Conservation (phyloP, 805 yeast species). For the Cyberlindnera nakhonratchasimensis region DNA sequence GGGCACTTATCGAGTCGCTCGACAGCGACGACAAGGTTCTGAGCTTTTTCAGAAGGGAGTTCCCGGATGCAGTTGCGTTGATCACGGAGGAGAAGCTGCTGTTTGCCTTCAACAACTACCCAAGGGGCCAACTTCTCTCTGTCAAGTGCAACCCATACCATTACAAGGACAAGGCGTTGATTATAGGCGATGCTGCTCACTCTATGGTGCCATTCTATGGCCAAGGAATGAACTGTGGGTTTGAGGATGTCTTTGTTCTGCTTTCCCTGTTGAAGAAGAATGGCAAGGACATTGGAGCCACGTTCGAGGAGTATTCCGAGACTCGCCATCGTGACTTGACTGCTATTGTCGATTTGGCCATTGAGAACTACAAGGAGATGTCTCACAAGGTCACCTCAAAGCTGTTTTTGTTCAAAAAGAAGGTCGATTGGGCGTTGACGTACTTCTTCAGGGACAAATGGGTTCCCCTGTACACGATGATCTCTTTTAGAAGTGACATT, state of each 20-base stretch:
- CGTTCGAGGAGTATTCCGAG: constrained; percentile 17
- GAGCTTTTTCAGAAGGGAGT: constrained; percentile 54
- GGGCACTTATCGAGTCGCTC: constrained; percentile 57
- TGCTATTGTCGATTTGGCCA: constrained; percentile 75
- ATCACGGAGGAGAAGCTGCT: constrained; percentile 58
- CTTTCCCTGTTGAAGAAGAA: constrained; percentile 35
- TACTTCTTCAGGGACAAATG: constrained; percentile 56
- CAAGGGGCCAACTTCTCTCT: constrained; percentile 76
- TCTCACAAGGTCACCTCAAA: constrained; percentile 68
- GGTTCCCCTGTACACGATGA: constrained; percentile 91
- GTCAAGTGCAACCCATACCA: constrained; percentile 70
- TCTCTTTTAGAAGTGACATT: constrained; percentile 81
- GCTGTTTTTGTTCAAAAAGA: constrained; percentile 60
- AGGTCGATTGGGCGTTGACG: constrained; percentile 63
- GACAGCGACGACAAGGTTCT: constrained; percentile 41
- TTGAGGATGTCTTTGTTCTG: constrained; percentile 79
- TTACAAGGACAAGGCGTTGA: constrained; percentile 53
- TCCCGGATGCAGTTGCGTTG: constrained; percentile 69
- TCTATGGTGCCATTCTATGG: constrained; percentile 98
- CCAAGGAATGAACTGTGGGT: constrained; percentile 95
- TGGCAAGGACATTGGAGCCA: constrained; percentile 1
- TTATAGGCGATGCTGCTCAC: constrained; percentile 93
- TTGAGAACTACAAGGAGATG: constrained; percentile 84
- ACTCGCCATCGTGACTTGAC: constrained; percentile 59
- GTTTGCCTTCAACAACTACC: constrained; percentile 52